These are phyloP conservation scores for Metschnikowia hibisci DNA, from an alignment of 805 yeast species.

Conservation along the genomic window DNA sequence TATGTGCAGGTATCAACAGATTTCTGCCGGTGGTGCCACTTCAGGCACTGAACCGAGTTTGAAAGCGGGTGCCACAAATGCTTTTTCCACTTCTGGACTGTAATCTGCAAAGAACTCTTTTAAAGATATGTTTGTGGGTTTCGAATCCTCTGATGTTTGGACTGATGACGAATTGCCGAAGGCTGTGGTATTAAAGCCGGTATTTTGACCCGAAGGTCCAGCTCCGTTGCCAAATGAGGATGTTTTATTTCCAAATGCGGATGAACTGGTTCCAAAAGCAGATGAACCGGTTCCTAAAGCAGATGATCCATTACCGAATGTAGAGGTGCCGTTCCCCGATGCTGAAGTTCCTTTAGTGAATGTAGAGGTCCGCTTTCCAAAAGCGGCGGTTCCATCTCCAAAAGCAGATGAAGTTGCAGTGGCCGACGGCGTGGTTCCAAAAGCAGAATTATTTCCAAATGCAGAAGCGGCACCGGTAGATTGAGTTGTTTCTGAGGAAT, in stretches of 20 bases:
- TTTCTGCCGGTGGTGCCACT: slow-evolving; percentile 57
- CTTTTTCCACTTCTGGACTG: slow-evolving; percentile 39
- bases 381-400: not conserved
- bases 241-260: not conserved
- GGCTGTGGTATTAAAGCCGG: not conserved
- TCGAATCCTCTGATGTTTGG: not conserved
- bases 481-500: not conserved
- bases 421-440: slow-evolving; percentile 11
- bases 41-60: slow-evolving; percentile 68
- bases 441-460: slow-evolving; percentile 15
- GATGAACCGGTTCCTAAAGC: no score
- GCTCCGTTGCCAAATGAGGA: not conserved
- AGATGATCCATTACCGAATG: no score
- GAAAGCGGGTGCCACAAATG: slow-evolving; percentile 48
- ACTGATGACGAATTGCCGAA: not conserved
- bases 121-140: not conserved
- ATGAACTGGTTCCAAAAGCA: not conserved
- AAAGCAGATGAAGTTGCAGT: not conserved
- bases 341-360: not conserved
- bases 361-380: not conserved
- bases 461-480: slow-evolving; percentile 3
- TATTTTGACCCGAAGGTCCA: not conserved
- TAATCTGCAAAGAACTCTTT: slow-evolving; percentile 31
- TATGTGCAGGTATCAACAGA: slow-evolving; percentile 7
- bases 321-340: not conserved